A percentile compares a stretch with the other conserved stretches of the same genome.
These are phyloP conservation scores for Bipolaris oryzae DNA, from an alignment of 2,329 filamentous ascomycete species.

Conservation along the genomic window DNA sequence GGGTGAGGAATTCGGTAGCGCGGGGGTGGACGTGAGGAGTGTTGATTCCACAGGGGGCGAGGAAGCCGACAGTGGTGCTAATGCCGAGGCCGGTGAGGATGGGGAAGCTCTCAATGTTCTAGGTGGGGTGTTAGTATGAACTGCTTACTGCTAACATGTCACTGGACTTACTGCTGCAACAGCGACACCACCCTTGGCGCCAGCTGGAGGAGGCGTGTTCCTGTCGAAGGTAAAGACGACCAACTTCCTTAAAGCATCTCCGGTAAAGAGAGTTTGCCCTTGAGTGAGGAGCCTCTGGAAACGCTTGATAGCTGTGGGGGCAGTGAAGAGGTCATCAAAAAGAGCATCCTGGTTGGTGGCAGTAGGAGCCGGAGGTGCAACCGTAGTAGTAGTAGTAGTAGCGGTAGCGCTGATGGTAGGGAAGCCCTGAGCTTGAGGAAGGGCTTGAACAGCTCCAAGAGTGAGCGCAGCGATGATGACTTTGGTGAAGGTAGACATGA, in stretches of 20 bases:
- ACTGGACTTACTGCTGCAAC: constrained; percentile 32
- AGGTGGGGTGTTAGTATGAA: constrained; percentile 3
- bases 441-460: constrained; percentile 39
- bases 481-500: constrained; percentile 46
- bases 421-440: constrained; percentile 30
- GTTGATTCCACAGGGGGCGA: constrained; percentile 55
- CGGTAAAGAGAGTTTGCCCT: constrained; percentile 38
- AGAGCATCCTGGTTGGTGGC: constrained; percentile 32
- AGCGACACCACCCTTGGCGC: constrained; percentile 61
- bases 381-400: constrained; percentile 13
- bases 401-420: not conserved
- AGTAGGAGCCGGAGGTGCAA: constrained; percentile 10
- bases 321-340: constrained; percentile 39
- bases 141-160: not conserved
- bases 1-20: constrained; percentile 56
- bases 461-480: constrained; percentile 42
- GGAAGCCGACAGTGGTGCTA: constrained; percentile 48
- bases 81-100: constrained; percentile 49
- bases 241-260: constrained; percentile 38
- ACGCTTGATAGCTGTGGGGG: constrained; percentile 47
- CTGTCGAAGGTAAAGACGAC: constrained; percentile 69
- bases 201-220: constrained; percentile 47
- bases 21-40: constrained; percentile 57
- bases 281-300: constrained; percentile 47
- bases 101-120: constrained; percentile 50